Base-by-base conservation (phyloP, 73 alveolate genomes). In the Blepharisma stoltei region DNA sequence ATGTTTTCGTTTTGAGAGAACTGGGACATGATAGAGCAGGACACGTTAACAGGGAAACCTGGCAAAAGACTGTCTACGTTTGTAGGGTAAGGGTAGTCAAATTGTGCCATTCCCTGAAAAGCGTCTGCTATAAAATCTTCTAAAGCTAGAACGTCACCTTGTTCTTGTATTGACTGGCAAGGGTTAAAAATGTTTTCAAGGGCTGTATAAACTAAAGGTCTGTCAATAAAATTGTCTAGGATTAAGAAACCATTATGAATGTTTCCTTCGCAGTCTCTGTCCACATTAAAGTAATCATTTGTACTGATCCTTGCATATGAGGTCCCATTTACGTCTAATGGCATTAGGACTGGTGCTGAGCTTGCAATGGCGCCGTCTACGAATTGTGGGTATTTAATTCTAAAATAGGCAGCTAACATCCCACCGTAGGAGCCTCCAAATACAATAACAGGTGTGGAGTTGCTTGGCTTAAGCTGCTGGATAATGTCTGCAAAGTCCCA, bases 381-480 rank as follows among this genome's bases (percentile, higher is more conserved):
- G 43, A 88, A 60, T 49, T 88, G 93, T 4, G 92, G 92, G 54
- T 81, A 88, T 55, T 88, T 67, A 14, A 54, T 67, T 76, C 90
- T 48, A 38, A 83, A 69, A 91, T 91, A 88, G 20, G 95, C 95
- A 45, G 92, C 69, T 77, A 88, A 45, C 11, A 90, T 90, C 6
- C 92, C 95, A 38, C 92, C 92, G 65, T 88, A 88, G 41, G 95
- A 88, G 46, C 95, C 95, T 67, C 95, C 95, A 43, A 85, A 77
- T 32, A 81, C 81, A 44, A 88, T 77, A 67, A 83, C 69, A 46
- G 77, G 79, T 78, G 55, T 49, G 5, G 48, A 8, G 37, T 48
- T 54, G 60, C 27, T 44, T 9, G 37, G 45, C 27, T 78, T 73
- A 4, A 6, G 46, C 78, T 23, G 25, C 1, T 70, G 70, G 25